A percentile compares a stretch with the other conserved stretches of the same genome.
Conservation (phyloP, 208 protist genomes). For the Trypanosoma boissoni region DNA sequence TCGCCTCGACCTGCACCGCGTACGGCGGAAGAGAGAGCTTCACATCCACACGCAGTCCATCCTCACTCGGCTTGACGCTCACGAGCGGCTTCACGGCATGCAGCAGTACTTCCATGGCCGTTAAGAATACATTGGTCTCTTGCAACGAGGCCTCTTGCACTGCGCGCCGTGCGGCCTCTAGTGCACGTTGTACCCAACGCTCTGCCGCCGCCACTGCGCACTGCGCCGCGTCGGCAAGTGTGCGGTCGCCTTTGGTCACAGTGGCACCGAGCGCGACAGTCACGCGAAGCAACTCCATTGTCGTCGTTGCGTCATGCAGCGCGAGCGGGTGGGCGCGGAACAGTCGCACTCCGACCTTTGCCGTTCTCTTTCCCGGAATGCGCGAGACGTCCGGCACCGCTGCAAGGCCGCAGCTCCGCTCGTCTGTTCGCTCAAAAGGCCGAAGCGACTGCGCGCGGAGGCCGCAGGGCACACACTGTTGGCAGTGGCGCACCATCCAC, state of each 20-base stretch:
- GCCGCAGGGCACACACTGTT: slow-evolving; percentile 30
- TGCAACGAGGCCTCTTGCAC: slow-evolving; percentile 34
- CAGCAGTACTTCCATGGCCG: slow-evolving; percentile 46
- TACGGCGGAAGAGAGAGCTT: slow-evolving; percentile 30
- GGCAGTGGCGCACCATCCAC: slow-evolving; percentile 40
- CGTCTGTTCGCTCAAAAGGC: no score
- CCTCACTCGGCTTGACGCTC: neutral
- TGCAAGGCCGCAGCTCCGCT: slow-evolving; percentile 25
- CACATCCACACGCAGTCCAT: slow-evolving; percentile 21
- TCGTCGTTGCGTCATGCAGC: slow-evolving; percentile 22
- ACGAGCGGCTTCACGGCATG: slow-evolving; percentile 34
- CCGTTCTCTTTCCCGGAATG: slow-evolving; percentile 32
- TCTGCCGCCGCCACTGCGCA: slow-evolving; percentile 22
- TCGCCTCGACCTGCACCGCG: slow-evolving; percentile 34
- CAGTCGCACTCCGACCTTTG: slow-evolving; percentile 14
- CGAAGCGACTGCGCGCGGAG: no score
- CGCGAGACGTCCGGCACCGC: slow-evolving; percentile 29
- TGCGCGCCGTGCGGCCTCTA: slow-evolving; percentile 23
- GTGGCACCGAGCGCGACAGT: slow-evolving; percentile 29
- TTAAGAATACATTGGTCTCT: slow-evolving; percentile 31
- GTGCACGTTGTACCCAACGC: slow-evolving; percentile 12
- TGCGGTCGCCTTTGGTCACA: slow-evolving; percentile 6
- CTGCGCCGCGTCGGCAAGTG: slow-evolving; percentile 18
- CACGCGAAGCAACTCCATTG: slow-evolving; percentile 38
- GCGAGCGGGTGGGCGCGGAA: slow-evolving; percentile 30